Conservation (phyloP, 768 basidiomycete species). For the Xerocomellus dryophilus region DNA sequence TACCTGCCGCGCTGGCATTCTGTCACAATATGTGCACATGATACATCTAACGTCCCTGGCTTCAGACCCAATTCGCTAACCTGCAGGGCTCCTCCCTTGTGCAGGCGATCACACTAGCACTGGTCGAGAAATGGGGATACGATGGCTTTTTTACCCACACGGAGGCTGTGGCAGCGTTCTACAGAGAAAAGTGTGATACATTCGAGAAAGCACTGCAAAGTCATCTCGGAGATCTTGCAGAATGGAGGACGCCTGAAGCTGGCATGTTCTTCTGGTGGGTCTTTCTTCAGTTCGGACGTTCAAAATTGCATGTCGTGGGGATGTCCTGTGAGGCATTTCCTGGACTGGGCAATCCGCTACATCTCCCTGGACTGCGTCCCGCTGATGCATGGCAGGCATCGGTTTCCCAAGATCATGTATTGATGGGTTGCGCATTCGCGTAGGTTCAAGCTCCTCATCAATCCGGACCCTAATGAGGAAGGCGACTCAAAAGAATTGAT, state of each 20-base stretch:
- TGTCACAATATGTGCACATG: background rate
- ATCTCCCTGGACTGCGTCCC: constrained; percentile 1
- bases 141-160: constrained; percentile 72
- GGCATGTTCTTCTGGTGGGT: constrained; percentile 89
- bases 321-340: constrained; percentile 4
- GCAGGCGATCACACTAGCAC: constrained; percentile 56
- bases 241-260: constrained; percentile 68
- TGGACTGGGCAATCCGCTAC: background rate
- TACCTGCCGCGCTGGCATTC: constrained; percentile 11
- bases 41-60: constrained; percentile 8
- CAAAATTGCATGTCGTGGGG: constrained; percentile 1
- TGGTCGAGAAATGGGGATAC: constrained; percentile 72
- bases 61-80: constrained; percentile 63
- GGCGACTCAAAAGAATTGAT: constrained; percentile 75
- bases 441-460: constrained; percentile 70
- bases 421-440: constrained; percentile 12
- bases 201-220: constrained; percentile 75
- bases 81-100: constrained; percentile 64
- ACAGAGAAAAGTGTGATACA: constrained; percentile 66
- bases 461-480: constrained; percentile 33
- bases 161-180: constrained; percentile 66
- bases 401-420: constrained; percentile 12
- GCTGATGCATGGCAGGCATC: constrained; percentile 1
- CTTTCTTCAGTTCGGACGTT: constrained; percentile 10
- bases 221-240: constrained; percentile 74